Conservation (phyloP, 306 rosid species). For the Lathyrus sativus region DNA sequence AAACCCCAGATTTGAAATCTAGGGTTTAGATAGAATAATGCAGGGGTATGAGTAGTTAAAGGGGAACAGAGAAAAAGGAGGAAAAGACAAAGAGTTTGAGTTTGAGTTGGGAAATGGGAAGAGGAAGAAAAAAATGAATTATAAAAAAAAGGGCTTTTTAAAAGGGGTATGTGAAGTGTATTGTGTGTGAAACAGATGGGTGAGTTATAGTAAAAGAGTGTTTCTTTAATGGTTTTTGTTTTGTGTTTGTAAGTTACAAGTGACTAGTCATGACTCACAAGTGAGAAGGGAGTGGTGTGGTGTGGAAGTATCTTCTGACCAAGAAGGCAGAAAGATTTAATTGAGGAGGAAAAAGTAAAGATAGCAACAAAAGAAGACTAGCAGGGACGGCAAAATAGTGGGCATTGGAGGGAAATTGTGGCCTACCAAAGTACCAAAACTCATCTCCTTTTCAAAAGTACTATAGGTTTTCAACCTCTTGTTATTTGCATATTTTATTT, state of each 20-base stretch:
- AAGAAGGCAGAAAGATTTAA: slow-evolving; percentile 5
- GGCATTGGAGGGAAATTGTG: slow-evolving; percentile 34
- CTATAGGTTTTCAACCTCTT: no score
- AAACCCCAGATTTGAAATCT: slow-evolving; percentile 89
- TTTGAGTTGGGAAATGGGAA: slow-evolving; percentile 40
- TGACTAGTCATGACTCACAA: not conserved
- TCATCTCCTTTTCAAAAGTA: not conserved
- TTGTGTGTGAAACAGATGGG: slow-evolving; percentile 42
- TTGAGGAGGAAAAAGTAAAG: not conserved
- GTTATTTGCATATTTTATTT: no score
- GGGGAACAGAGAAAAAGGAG: slow-evolving; percentile 23
- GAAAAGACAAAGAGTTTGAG: slow-evolving; percentile 41
- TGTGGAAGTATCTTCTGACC: slow-evolving; percentile 33
- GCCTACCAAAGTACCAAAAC: slow-evolving; percentile 44
- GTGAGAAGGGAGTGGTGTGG: not conserved
- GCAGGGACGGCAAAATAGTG: slow-evolving; percentile 37
- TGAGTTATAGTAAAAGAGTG: slow-evolving; percentile 23
- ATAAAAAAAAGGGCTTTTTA: slow-evolving; percentile 40
- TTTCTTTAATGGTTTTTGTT: slow-evolving; percentile 10
- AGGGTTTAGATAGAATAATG: slow-evolving; percentile 82
- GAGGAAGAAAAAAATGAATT: not conserved
- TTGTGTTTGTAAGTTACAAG: not conserved
- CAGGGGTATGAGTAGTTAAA: slow-evolving; percentile 34
- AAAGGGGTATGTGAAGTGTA: slow-evolving; percentile 35
- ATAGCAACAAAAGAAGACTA: slow-evolving; percentile 22